phyloP scores from a whole-genome alignment of 225 moss, liverwort and hornwort genomes.

The Bryum argenteum region DNA sequence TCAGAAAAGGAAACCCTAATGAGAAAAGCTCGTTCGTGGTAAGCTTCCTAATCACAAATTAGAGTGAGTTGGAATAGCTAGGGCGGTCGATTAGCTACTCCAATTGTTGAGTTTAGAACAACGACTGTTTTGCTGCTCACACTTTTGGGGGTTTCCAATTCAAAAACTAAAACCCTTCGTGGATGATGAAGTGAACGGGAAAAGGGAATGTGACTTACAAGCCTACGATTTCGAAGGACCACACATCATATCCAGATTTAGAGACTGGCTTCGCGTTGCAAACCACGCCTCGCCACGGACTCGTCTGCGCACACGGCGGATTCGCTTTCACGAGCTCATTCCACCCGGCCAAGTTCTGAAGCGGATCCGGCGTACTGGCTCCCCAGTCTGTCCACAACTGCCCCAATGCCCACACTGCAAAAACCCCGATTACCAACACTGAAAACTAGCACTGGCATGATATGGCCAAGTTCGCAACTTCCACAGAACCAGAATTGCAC shows the following conservation, averaged over 20 bases:
- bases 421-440: background rate
- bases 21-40: background rate
- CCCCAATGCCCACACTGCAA: conserved; percentile 38
- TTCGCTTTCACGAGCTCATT: background rate
- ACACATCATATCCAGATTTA: background rate
- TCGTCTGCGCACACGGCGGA: conserved; percentile 45
- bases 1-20: background rate
- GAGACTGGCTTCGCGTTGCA: conserved; percentile 36
- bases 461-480: background rate
- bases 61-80: too few species aligned
- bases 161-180: too few species aligned
- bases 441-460: background rate
- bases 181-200: too few species aligned
- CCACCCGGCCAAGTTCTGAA: conserved; percentile 47
- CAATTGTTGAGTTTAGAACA: too few species aligned
- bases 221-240: conserved; percentile 48
- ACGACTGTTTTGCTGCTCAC: too few species aligned
- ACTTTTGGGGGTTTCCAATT: too few species aligned
- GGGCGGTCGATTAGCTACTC: too few species aligned
- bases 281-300: conserved; percentile 56
- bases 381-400: conserved; percentile 39
- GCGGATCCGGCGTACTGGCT: conserved; percentile 20
- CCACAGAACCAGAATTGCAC: background rate
- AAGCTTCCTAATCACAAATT: background rate
- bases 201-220: conserved; percentile 34